Conservation (phyloP, 2,329 filamentous ascomycete genomes). For the Laburnicola sp. region DNA sequence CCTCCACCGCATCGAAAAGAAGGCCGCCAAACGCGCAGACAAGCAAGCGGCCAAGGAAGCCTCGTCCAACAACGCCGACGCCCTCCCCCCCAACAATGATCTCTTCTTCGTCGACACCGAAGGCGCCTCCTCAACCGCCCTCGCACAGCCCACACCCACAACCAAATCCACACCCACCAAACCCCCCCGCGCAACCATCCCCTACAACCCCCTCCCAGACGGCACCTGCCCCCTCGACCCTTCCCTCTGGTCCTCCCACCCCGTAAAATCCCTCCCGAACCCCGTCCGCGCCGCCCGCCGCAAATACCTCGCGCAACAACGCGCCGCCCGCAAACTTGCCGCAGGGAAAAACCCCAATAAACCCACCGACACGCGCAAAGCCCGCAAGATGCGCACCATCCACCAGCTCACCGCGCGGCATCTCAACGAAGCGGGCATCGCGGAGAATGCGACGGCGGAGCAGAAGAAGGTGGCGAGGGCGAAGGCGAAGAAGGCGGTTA, state of each 20-base stretch:
- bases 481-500: constrained; percentile 13
- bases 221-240: constrained; percentile 10
- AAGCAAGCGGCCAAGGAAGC: background rate
- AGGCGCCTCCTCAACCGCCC: background rate
- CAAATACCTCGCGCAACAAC: constrained; percentile 12
- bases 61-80: background rate
- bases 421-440: background rate
- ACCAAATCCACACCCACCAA: background rate
- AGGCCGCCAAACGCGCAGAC: constrained; percentile 22
- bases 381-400: background rate
- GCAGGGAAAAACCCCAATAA: background rate
- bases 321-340: constrained; percentile 1
- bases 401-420: background rate
- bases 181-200: background rate
- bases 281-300: background rate
- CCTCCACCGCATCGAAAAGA: constrained; percentile 41
- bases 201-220: constrained; percentile 2
- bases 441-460: constrained; percentile 5
- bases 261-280: constrained; percentile 1
- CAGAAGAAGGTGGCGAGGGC: constrained; percentile 7
- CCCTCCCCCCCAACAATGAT: background rate
- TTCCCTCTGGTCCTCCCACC: constrained; percentile 6
- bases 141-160: background rate
- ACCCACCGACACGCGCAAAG: background rate
- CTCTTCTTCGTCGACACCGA: constrained; percentile 3